These are phyloP conservation scores for Aspergillus steynii DNA, from an alignment of 495 filamentous ascomycete genomes.

Conservation along the genomic window DNA sequence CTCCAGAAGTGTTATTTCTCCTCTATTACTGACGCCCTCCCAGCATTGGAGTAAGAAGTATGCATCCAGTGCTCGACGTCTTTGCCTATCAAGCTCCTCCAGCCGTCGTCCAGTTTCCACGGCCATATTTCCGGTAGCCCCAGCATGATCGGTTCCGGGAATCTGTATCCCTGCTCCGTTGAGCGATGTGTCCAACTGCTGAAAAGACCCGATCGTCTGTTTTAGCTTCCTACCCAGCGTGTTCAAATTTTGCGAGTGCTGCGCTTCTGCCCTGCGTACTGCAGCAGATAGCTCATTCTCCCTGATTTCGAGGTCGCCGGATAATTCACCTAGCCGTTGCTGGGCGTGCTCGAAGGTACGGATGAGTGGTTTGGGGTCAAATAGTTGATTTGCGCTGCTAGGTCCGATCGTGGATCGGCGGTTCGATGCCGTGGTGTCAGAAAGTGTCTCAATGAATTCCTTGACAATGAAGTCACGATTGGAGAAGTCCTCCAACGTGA, in stretches of 20 bases:
- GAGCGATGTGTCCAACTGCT: constrained; percentile 79
- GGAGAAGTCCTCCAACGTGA: constrained; percentile 87
- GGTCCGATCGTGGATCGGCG: constrained; percentile 61
- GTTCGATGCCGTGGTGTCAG: constrained; percentile 76
- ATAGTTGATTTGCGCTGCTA: constrained; percentile 64
- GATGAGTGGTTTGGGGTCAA: constrained; percentile 97
- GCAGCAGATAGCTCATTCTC: constrained; percentile 90
- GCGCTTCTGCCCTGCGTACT: constrained; percentile 86
- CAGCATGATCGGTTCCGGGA: constrained; percentile 45
- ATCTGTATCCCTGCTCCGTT: constrained; percentile 47
- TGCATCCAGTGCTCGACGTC: constrained; percentile 85
- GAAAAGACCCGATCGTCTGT: constrained; percentile 85
- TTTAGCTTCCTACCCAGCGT: constrained; percentile 84
- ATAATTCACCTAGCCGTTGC: constrained; percentile 72
- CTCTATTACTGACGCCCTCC: constrained; percentile 85
- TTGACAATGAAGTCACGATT: constrained; percentile 90
- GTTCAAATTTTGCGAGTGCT: constrained; percentile 86
- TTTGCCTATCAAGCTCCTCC: constrained; percentile 91
- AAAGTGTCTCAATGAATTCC: constrained; percentile 93
- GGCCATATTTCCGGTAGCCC: constrained; percentile 75
- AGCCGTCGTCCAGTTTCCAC: constrained; percentile 94
- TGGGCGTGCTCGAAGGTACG: constrained; percentile 91
- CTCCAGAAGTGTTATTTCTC: constrained; percentile 76
- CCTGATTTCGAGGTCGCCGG: constrained; percentile 77
- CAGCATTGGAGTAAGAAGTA: constrained; percentile 95